A percentile compares a stretch with the other conserved stretches of the same genome.
phyloP scores from a whole-genome alignment of 2,329 filamentous ascomycete genomes.

The Venturiaceae sp. region DNA sequence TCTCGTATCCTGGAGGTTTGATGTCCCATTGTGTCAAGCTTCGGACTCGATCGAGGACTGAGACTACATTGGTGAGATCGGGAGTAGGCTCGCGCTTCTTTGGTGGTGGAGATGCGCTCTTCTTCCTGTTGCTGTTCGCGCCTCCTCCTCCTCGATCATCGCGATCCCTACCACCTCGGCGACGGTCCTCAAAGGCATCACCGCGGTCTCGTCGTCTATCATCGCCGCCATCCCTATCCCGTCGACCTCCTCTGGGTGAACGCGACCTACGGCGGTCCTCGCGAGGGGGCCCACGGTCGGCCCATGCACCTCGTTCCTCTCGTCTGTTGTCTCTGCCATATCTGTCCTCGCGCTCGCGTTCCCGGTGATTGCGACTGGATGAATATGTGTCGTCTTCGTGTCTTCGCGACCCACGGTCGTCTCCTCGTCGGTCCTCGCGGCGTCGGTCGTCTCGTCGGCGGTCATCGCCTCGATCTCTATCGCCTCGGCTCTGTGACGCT shows the following conservation, averaged over 20 bases:
- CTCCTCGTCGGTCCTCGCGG: constrained; percentile 57
- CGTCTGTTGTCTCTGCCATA: constrained; percentile 57
- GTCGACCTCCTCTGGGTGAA: constrained; percentile 37
- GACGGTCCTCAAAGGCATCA: constrained; percentile 39
- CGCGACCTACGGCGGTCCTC: neutral
- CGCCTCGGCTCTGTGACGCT: constrained; percentile 2
- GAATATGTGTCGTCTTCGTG: constrained; percentile 82
- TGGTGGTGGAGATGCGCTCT: constrained; percentile 66
- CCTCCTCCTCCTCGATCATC: constrained; percentile 45
- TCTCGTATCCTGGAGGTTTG: constrained; percentile 95
- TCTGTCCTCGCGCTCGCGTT: constrained; percentile 86
- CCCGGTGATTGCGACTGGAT: constrained; percentile 83
- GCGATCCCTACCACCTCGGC: constrained; percentile 19
- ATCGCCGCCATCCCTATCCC: constrained; percentile 52
- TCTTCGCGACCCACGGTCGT: constrained; percentile 59
- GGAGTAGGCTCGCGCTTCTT: constrained; percentile 95
- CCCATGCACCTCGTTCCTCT: constrained; percentile 59
- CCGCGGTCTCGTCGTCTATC: constrained; percentile 25
- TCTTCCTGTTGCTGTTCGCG: constrained; percentile 47
- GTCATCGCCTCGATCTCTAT: constrained; percentile 21
- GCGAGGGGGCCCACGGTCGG: constrained; percentile 34
- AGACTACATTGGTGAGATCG: constrained; percentile 78
- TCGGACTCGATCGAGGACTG: constrained; percentile 77
- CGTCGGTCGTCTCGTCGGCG: constrained; percentile 30
- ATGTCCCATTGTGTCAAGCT: constrained; percentile 99